phyloP scores from a whole-genome alignment of 345 rosid species.

The Salix brachista region DNA sequence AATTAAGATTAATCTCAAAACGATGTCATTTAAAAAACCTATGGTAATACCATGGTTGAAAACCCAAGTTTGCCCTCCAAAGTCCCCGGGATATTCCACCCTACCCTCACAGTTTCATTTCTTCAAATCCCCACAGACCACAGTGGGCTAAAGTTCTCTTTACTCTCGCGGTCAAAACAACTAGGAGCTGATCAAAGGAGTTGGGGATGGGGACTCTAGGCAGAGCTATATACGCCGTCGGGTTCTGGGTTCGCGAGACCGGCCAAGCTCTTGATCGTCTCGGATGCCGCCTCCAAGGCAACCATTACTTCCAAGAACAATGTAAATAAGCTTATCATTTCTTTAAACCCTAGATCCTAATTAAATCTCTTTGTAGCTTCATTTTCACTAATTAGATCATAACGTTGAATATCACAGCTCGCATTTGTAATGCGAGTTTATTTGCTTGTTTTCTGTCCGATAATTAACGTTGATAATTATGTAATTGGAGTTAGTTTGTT shows the following conservation, averaged over 20 bases:
- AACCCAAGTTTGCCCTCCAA: neutral
- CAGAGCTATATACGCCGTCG: constrained; percentile 75
- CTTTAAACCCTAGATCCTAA: constrained; percentile 1
- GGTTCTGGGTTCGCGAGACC: constrained; percentile 95
- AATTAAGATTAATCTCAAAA: too few species aligned
- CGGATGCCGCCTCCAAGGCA: constrained; percentile 90
- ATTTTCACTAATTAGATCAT: neutral
- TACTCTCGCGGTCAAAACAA: neutral
- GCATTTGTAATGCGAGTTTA: neutral
- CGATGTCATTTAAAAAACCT: too few species aligned
- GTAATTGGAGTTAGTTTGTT: neutral
- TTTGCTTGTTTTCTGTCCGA: neutral
- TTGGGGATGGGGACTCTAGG: constrained; percentile 77
- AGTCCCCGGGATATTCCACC: neutral
- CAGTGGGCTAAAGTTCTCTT: neutral
- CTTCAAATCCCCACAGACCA: neutral
- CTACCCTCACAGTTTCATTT: neutral
- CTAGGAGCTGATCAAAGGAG: neutral
- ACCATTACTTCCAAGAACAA: constrained; percentile 71
- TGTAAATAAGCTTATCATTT: constrained; percentile 37
- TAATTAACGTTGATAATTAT: neutral
- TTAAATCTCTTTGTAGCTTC: neutral
- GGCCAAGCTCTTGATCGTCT: constrained; percentile 95
- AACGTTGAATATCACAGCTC: neutral
- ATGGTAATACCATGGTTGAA: neutral